Evolutionary conservation across 805 yeast genomes (phyloP).

Genomic region (Alloascoidea hylecoeti): DNA sequence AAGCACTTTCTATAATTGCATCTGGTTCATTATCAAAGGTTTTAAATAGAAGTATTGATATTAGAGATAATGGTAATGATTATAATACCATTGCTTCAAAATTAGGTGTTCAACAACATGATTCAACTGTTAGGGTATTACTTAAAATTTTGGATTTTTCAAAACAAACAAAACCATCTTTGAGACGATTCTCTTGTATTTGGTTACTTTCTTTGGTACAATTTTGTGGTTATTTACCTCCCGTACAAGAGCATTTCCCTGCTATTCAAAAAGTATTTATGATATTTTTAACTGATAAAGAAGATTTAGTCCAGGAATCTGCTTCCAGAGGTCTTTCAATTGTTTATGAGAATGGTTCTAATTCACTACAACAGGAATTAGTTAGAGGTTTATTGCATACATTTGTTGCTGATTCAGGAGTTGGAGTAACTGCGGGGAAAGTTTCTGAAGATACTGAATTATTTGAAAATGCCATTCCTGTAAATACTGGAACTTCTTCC

Average conservation of each 20-base stretch:
- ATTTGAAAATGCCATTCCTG: slow-evolving; percentile 70
- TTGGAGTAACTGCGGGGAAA: slow-evolving; percentile 42
- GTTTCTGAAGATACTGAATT: slow-evolving; percentile 70
- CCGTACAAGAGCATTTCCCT: slow-evolving; percentile 27
- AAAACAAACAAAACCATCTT: slow-evolving; percentile 52
- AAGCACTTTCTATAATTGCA: slow-evolving; percentile 58
- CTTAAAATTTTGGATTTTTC: slow-evolving; percentile 36
- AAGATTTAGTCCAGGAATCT: slow-evolving; percentile 82
- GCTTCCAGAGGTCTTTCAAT: slow-evolving; percentile 82
- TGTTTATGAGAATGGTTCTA: slow-evolving; percentile 65
- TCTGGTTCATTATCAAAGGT: slow-evolving; percentile 63
- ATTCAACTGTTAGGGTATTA: slow-evolving; percentile 22
- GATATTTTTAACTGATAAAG: slow-evolving; percentile 66
- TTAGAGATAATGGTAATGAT: slow-evolving; percentile 21
- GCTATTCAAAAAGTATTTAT: slow-evolving; percentile 63
- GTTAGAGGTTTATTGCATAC: slow-evolving; percentile 62
- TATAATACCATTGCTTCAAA: slow-evolving; percentile 6
- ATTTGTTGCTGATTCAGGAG: slow-evolving; percentile 54
- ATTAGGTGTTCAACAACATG: slow-evolving; percentile 7
- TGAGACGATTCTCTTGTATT: slow-evolving; percentile 66
- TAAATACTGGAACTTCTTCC: slow-evolving; percentile 50
- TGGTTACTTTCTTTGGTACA: slow-evolving; percentile 78
- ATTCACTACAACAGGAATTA: slow-evolving; percentile 52
- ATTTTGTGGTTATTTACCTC: slow-evolving; percentile 39
- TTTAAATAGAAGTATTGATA: slow-evolving; percentile 37